Evolutionary conservation across 805 yeast genomes (phyloP), one percentile per base, ranked within the genome.

Genomic region (Groenewaldozyma salmanticensis): DNA sequence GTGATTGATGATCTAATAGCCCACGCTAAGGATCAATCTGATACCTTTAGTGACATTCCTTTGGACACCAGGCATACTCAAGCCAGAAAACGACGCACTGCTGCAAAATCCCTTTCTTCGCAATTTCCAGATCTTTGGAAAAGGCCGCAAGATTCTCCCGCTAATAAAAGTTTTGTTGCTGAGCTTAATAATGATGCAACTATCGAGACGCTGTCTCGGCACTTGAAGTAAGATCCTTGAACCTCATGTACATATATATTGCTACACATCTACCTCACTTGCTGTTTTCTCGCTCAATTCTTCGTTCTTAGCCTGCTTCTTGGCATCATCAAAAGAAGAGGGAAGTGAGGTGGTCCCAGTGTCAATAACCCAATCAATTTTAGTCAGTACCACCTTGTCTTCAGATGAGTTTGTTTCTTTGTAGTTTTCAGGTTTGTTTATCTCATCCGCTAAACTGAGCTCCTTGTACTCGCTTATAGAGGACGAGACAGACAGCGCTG

Each of bases 41-140:
- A 81, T 42, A 72, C 72, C 44, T 83, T 84, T 51, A 68, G 70
- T 33, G 94, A 84, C 53, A 66, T 90, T 24, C 96, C 96, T 24
- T 61, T 90, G 37, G 95, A 88, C 59, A 75, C 69, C 20, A 77
- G 95, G 59, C 86, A 80, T 55, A 70, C 72, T 39, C 61, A 59
- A 39, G 70, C 74, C 13, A 75, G 63, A 51, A 58, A 57, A 46
- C 62, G 65, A 42, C 60, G 69, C 49, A 65, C 69, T 53, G 61
- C 59, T 48, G 58, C 66, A 46, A 59, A 63, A 21, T 59, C 58
- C 39, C 64, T 62, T 5, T 58, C 55, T 21, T 55, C 64, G 42
- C 51, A 62, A 41, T 87, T 84, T 68, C 96, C 97, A 13, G 76
- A 76, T 48, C 75, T 68, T 38, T 90, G 97, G 97, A 65, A 70